Base-by-base conservation (phyloP, 177 flowering plant genomes). In the Telopea speciosissima region DNA sequence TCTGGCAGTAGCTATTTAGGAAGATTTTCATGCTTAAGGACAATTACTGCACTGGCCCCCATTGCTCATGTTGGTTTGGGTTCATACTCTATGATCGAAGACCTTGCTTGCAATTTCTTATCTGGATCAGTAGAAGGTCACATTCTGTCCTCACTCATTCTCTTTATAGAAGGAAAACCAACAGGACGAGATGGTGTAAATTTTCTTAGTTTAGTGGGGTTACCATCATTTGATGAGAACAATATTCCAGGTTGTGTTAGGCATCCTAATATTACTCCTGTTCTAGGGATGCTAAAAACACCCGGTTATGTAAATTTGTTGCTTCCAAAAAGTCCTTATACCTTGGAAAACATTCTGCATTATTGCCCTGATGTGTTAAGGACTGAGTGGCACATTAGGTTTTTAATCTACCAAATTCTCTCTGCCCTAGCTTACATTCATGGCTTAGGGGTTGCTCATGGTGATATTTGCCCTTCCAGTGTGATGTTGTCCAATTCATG, bases 261-360 rank as follows among this genome's bases (percentile, higher is more conserved):
- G 86, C 97, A 95, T 83, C 99, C 99, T 28, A 95, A 95, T 69
- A 76, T 92, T 40, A 79, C 73, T 49, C 97, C 97, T 49, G 80
- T 87, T 70, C 76, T 95, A 75, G 93, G 90, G 40, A 79, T 90
- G 78, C 79, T 95, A 23, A 89, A 84, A 75, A 58, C 83, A 42
- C 68, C 85, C 65, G 81, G 68, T 70, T 77, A 74, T 79, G 70
- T 81, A 36, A 78, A 73, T 76, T 14, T 84, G 24, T 79, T 92
- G 73, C 76, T 84, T 72, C 96, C 97, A 26, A 88, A 82, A 72
- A 52, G 83, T 45, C 88, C 94, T 65, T 86, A 83, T 76, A 87
- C 94, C 24, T 79, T 95, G 80, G 91, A 91, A 76, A 90, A 72
- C 68, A 79, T 90, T 79, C 84, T 95, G 60, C 85, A 85, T 63